Evolutionary conservation across 1,284 basidiomycete genomes (phyloP).

Genomic region (Boletus austroedulis): DNA sequence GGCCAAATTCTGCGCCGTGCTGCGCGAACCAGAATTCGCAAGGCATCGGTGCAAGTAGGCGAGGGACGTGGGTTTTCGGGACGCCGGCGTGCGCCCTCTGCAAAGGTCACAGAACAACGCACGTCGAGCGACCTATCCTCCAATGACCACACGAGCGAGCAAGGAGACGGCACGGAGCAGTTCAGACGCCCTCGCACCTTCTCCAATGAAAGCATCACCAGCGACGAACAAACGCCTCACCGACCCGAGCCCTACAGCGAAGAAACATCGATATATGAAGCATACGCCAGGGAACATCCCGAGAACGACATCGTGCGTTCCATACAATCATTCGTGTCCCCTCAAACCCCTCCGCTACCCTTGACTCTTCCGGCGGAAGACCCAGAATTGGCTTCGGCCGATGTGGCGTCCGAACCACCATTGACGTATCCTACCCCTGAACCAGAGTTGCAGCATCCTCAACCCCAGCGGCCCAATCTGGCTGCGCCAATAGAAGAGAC

Average conservation of each 20-base stretch:
- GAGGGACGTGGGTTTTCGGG: constrained; percentile 74
- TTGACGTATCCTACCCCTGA: constrained; percentile 21
- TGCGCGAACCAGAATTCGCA: constrained; percentile 94
- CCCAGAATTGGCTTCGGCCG: constrained; percentile 36
- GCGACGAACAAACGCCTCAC: constrained; percentile 25
- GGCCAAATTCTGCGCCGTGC: constrained; percentile 88
- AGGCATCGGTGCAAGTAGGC: constrained; percentile 66
- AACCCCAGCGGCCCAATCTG: constrained; percentile 42
- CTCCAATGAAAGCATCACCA: constrained; percentile 45
- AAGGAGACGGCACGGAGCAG: constrained; percentile 47
- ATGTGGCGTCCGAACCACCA: constrained; percentile 31
- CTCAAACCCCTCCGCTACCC: constrained; percentile 30
- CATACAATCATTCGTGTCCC: constrained; percentile 24
- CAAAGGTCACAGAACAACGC: constrained; percentile 40
- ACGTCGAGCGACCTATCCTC: constrained; percentile 65
- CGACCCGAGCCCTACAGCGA: constrained; percentile 74
- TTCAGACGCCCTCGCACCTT: constrained; percentile 42
- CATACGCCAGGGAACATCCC: constrained; percentile 62
- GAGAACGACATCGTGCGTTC: constrained; percentile 48
- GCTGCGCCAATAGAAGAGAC: constrained; percentile 36
- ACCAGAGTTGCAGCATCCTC: constrained; percentile 58
- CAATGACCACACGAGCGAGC: constrained; percentile 57
- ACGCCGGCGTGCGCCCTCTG: constrained; percentile 37
- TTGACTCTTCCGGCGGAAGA: constrained; percentile 30
- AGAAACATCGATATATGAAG: constrained; percentile 78